Conservation (phyloP, 2,329 filamentous ascomycete genomes). For the Dendryphion nanum region DNA sequence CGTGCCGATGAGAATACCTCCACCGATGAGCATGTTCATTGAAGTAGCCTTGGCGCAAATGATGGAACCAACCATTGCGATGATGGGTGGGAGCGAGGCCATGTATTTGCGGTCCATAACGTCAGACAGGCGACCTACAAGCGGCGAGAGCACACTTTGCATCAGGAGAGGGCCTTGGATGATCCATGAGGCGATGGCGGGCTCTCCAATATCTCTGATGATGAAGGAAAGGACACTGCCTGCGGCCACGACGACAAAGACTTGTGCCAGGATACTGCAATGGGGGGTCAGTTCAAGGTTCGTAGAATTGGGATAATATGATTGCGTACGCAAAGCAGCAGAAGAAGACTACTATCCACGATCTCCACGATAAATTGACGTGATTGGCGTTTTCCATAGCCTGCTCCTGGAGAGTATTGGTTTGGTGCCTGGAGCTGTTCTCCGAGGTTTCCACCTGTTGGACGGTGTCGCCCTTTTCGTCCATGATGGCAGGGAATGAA, state of each 20-base stretch:
- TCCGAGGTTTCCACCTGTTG: conserved; percentile 13
- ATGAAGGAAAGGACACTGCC: conserved; percentile 58
- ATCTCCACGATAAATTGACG: conserved; percentile 55
- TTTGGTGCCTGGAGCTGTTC: conserved; percentile 1
- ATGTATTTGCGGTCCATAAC: conserved; percentile 57
- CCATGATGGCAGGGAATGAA: conserved; percentile 16
- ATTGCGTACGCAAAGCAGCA: conserved; percentile 50
- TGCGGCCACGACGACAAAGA: conserved; percentile 56
- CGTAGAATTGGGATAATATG: too few relatives aligned
- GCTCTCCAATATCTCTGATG: conserved; percentile 53
- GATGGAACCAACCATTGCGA: conserved; percentile 55
- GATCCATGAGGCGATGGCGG: conserved; percentile 54
- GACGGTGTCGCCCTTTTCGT: conserved; percentile 18
- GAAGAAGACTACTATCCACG: conserved; percentile 52
- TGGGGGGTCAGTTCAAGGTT: background rate
- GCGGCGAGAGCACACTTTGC: conserved; percentile 57
- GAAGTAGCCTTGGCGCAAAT: conserved; percentile 55
- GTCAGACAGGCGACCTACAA: conserved; percentile 57
- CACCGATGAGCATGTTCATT: conserved; percentile 57
- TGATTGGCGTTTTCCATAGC: conserved; percentile 35
- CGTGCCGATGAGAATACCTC: conserved; percentile 57
- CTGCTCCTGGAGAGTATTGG: conserved; percentile 25
- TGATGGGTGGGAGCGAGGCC: conserved; percentile 51
- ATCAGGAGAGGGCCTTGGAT: conserved; percentile 59
- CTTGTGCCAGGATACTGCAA: conserved; percentile 49